Percentiles rank a stretch among this genome's conserved stretches.
Evolutionary conservation across 2,329 filamentous ascomycete genomes (phyloP).

Genomic region (Phialemonium atrogriseum): DNA sequence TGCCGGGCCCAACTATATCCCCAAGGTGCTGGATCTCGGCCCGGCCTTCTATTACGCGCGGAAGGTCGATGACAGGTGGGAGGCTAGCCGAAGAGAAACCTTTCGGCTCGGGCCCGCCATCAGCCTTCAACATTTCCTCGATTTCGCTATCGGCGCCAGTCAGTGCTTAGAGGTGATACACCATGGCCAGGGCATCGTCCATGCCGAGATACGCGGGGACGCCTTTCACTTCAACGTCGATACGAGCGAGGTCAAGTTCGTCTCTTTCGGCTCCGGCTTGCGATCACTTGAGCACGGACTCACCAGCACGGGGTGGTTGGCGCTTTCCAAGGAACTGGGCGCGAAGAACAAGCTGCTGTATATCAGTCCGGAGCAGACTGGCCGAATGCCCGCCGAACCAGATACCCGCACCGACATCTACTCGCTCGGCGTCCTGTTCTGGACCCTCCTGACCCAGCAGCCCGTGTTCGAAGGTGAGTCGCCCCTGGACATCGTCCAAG

Average conservation of each 20-base stretch:
- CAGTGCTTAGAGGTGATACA: slow-evolving; percentile 87
- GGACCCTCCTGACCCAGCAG: slow-evolving; percentile 72
- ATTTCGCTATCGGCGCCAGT: slow-evolving; percentile 83
- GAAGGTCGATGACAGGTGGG: slow-evolving; percentile 43
- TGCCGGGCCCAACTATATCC: slow-evolving; percentile 65
- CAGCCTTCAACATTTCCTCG: slow-evolving; percentile 68
- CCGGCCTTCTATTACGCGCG: slow-evolving; percentile 59
- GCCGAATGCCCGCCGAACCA: slow-evolving; percentile 83
- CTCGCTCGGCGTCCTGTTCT: slow-evolving; percentile 81
- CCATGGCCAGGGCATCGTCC: slow-evolving; percentile 75
- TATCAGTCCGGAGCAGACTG: slow-evolving; percentile 91
- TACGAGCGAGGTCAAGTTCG: slow-evolving; percentile 64
- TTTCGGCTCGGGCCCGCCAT: slow-evolving; percentile 50
- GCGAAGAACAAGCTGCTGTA: slow-evolving; percentile 85
- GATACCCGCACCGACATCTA: slow-evolving; percentile 92
- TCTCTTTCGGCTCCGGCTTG: slow-evolving; percentile 79
- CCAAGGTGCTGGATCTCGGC: slow-evolving; percentile 66
- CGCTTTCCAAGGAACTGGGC: slow-evolving; percentile 72
- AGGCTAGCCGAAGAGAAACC: slow-evolving; percentile 33
- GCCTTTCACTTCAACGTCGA: slow-evolving; percentile 79
- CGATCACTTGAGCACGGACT: slow-evolving; percentile 87
- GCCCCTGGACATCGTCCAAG: slow-evolving; percentile 86
- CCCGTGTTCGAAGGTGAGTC: slow-evolving; percentile 72
- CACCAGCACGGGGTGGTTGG: slow-evolving; percentile 77
- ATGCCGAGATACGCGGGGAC: slow-evolving; percentile 85